A percentile compares a stretch with the other conserved stretches of the same genome.
phyloP scores from a whole-genome alignment of 768 basidiomycete species.

The Tylopilus felleus region DNA sequence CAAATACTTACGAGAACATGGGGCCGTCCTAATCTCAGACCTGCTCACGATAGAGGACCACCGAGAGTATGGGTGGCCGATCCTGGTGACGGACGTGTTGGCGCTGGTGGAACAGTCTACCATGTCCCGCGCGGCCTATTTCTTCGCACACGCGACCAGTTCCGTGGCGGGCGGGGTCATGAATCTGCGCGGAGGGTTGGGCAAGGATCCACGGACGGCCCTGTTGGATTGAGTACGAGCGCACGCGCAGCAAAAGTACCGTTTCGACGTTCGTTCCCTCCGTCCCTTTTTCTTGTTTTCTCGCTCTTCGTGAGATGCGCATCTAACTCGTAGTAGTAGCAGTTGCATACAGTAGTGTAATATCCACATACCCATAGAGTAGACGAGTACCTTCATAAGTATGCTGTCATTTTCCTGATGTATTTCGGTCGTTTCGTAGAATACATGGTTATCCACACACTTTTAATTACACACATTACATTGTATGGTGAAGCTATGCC shows the following conservation, averaged over 20 bases:
- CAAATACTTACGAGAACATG: slow-evolving; percentile 30
- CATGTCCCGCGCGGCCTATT: slow-evolving; percentile 36
- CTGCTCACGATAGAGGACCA: slow-evolving; percentile 42
- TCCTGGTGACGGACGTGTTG: slow-evolving; percentile 42
- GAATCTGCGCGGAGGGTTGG: slow-evolving; percentile 39
- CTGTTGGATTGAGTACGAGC: slow-evolving; percentile 29
- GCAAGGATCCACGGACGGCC: slow-evolving; percentile 40
- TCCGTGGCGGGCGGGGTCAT: slow-evolving; percentile 41
- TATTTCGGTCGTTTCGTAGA: no score
- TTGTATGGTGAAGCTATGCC: no score
- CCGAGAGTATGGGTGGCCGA: slow-evolving; percentile 38
- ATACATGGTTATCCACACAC: no score
- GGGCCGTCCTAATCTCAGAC: slow-evolving; percentile 41
- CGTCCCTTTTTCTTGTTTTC: background rate
- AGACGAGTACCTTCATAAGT: no score
- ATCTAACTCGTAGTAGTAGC: background rate
- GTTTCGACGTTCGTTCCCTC: background rate
- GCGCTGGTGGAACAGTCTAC: slow-evolving; percentile 42
- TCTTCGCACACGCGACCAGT: slow-evolving; percentile 40
- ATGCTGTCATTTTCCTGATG: no score
- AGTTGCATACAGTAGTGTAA: background rate
- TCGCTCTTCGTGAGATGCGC: background rate
- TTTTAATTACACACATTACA: no score
- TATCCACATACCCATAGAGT: background rate
- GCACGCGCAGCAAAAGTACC: background rate